Evolutionary conservation across 768 basidiomycete species (phyloP), one percentile per base, ranked within the genome.

Genomic region (Galerina sulciceps): DNA sequence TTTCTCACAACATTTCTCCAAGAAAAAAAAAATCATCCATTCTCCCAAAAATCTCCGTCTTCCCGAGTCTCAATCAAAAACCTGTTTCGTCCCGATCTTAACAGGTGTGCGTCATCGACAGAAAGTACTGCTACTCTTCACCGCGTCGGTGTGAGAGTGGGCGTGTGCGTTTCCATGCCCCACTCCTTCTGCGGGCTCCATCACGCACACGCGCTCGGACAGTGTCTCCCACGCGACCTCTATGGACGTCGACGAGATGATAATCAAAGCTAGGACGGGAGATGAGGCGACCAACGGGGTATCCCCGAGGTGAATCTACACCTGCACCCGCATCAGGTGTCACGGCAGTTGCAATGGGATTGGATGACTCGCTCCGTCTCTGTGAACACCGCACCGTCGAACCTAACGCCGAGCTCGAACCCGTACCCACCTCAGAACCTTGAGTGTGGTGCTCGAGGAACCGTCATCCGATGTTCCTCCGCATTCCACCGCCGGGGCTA

Each of bases 161-260:
- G n/a, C n/a, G n/a, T n/a, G n/a, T n/a, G n/a, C n/a, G n/a, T n/a
- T n/a, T n/a, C n/a, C 55, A 55, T 6, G 10, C 18, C n/a, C 20
- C 49, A 43, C 42, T 31, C 37, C 14, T 50, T 23, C 38, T 34
- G 15, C 35, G 41, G 48, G 58, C 22, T 26, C 35, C 50, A 55
- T 55, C 43, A 23, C 58, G 26, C 42, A 50, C 51, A 59, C 17
- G 57, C 51, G 72, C 38, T 70, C 72, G 4, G 71, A 74, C 0
- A 76, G 76, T 42, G 72, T 69, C 18, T 76, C 77, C 0, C 75
- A 71, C 40, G 66, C 67, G 1, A 71, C 71, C 44, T 76, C 77
- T 26, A 67, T 77, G 47, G 76, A 75, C 40, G 71, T 81, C 20
- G 80, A 81, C 54, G 80, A 81, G 61, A 77, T 81, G 77, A 68